Evolutionary conservation across 2,329 filamentous ascomycete genomes (phyloP).

Genomic region (Grosmannia serpens): DNA sequence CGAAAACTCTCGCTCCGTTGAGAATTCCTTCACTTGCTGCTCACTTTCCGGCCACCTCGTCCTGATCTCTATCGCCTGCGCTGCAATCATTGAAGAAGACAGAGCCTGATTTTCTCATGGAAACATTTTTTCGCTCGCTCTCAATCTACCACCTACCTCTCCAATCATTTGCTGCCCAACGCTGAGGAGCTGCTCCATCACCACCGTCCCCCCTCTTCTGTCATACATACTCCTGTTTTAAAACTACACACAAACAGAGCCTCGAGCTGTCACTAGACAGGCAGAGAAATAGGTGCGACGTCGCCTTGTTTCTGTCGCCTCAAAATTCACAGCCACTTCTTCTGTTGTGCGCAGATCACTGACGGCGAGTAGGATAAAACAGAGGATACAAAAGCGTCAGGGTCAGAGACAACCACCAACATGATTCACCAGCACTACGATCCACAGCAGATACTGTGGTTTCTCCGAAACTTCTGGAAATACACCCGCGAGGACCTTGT

Average conservation of each 20-base stretch:
- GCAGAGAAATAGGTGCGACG: neutral
- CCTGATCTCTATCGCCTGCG: neutral
- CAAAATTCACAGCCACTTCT: neutral
- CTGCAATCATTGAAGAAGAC: neutral
- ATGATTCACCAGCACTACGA: conserved; percentile 14
- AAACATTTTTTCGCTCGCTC: neutral
- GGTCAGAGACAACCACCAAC: neutral
- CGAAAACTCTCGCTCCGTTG: neutral
- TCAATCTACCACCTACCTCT: neutral
- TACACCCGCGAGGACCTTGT: conserved; percentile 7
- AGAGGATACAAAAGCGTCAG: neutral
- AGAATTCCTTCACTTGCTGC: neutral
- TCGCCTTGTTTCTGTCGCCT: neutral
- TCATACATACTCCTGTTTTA: neutral
- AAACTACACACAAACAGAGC: neutral
- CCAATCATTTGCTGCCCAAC: neutral
- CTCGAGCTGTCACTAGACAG: neutral
- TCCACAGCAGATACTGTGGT: conserved; percentile 11
- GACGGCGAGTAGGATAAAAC: neutral
- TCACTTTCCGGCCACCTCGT: neutral
- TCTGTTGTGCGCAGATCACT: neutral
- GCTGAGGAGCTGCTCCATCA: neutral
- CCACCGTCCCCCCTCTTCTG: neutral
- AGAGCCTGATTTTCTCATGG: neutral
- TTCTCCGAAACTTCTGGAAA: conserved; percentile 12